Conservation (phyloP, 371 early-diverging fungal genomes). For the Mortierella sp. region DNA sequence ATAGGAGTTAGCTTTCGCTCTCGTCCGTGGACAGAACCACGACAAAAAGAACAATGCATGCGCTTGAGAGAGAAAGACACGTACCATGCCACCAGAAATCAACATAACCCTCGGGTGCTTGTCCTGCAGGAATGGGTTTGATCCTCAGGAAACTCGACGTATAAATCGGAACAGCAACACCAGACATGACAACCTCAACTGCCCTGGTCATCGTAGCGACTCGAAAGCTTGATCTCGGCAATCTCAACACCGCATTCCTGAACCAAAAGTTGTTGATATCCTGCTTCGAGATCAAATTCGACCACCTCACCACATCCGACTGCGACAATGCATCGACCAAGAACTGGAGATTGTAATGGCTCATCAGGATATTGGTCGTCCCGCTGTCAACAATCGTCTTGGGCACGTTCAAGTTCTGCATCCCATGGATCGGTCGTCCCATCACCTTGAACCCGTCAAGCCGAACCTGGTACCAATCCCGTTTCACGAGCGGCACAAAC, state of each 20-base stretch:
- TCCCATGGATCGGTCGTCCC: conserved; percentile 36
- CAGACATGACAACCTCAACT: conserved; percentile 41
- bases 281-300: conserved; percentile 32
- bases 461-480: conserved; percentile 58
- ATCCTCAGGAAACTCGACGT: conserved; percentile 46
- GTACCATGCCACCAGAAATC: conserved; percentile 56
- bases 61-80: not conserved
- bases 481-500: conserved; percentile 43
- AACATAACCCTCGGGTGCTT: conserved; percentile 43
- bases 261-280: conserved; percentile 52
- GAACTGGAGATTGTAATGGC: conserved; percentile 53
- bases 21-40: too few relatives aligned
- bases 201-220: conserved; percentile 32
- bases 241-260: conserved; percentile 41
- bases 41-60: not conserved
- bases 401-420: conserved; percentile 53
- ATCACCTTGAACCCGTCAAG: conserved; percentile 59
- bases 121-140: conserved; percentile 28
- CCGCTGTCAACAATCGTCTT: conserved; percentile 60
- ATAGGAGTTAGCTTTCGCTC: not conserved
- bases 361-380: conserved; percentile 59
- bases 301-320: conserved; percentile 38
- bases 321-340: conserved; percentile 52
- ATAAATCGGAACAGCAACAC: conserved; percentile 45
- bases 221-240: conserved; percentile 43